Percentiles rank a stretch among this genome's conserved stretches.
phyloP scores from a whole-genome alignment of 2,329 filamentous ascomycete species.

The Graphium sp. region DNA sequence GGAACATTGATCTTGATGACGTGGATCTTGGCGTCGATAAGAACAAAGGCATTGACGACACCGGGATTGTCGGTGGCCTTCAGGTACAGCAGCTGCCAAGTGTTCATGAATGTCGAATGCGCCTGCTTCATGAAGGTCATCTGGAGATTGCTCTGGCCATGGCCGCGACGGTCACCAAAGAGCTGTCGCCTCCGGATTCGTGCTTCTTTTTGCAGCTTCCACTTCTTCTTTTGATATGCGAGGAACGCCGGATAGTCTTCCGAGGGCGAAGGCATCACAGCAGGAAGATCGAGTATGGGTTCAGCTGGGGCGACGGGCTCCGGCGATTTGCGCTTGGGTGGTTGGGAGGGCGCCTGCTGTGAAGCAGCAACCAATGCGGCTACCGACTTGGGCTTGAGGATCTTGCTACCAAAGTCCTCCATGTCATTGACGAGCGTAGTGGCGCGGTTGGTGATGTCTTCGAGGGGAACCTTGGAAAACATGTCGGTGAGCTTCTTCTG shows the following conservation, averaged over 20 bases:
- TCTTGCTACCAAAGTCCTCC: conserved; percentile 59
- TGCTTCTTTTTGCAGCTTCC: conserved; percentile 93
- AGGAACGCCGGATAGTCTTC: conserved; percentile 82
- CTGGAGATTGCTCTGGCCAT: conserved; percentile 40
- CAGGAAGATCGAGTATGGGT: conserved; percentile 67
- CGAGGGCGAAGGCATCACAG: conserved; percentile 67
- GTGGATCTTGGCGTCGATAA: conserved; percentile 90
- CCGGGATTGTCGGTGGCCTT: conserved; percentile 70
- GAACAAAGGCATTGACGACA: conserved; percentile 71
- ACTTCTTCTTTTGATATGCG: conserved; percentile 94
- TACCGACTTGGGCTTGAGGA: conserved; percentile 48
- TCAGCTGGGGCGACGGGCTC: conserved; percentile 52
- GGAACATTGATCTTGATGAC: conserved; percentile 76
- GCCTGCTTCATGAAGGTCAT: conserved; percentile 80
- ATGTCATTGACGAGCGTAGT: conserved; percentile 38
- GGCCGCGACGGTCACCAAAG: conserved; percentile 63
- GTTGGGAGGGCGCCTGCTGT: conserved; percentile 28
- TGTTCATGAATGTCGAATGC: conserved; percentile 74
- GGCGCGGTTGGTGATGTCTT: conserved; percentile 43
- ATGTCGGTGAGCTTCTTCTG: conserved; percentile 97
- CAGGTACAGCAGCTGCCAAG: conserved; percentile 89
- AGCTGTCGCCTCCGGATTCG: conserved; percentile 72
- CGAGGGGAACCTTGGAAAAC: conserved; percentile 57
- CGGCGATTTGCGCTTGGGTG: conserved; percentile 58
- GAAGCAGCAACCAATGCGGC: conserved; percentile 34